Evolutionary conservation across 208 protist genomes (phyloP), one percentile per base, ranked within the genome.

Genomic region (Angomonas deanei): DNA sequence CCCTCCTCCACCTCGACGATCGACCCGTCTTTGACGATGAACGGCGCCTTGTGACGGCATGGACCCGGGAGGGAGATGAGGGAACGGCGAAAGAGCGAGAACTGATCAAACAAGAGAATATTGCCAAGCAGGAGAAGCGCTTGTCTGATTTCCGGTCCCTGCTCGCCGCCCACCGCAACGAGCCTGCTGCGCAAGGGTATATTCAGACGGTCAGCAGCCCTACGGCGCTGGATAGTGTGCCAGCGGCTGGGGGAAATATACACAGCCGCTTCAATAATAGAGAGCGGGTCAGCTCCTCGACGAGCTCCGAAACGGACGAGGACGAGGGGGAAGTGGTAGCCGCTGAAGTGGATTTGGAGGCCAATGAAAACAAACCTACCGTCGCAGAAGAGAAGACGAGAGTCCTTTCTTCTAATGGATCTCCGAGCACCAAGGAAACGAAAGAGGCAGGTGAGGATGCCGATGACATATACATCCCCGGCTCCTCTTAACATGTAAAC

Each of bases 1-100:
- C 32, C 4, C 79, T 98, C 1, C 70, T 90, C 28, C 92, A 97
- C 66, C 68, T 98, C 17, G 96, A 98, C 61, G 93, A 97, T 28
- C 77, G 87, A 0, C 93, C 92, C 3, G 91, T 98, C 0, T 95
- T 93, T 55, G 80, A 75, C 4, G 78, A 86, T 24, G 93, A 98
- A 70, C 86, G 93, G 1, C 83, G 86, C 0, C 68, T 93, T 17
- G 80, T 91, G 10, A 84, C 70, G 26, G 96, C 96, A 42, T 98
- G 92, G 92, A 74, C 76, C 0, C 53, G 39, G 0, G 91, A 88
- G 46, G 94, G 94, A n/a, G 73, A 80, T 11, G 76, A 80, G 56
- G 92, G 62, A 4, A 92, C 94, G 52, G 64, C 64, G 2, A 60
- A 72, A 53, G 92, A 93, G 61, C 71, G 82, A 32, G 10, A 61